Conservation (phyloP, 164 flowering plant genomes). For the Houttuynia cordata region DNA sequence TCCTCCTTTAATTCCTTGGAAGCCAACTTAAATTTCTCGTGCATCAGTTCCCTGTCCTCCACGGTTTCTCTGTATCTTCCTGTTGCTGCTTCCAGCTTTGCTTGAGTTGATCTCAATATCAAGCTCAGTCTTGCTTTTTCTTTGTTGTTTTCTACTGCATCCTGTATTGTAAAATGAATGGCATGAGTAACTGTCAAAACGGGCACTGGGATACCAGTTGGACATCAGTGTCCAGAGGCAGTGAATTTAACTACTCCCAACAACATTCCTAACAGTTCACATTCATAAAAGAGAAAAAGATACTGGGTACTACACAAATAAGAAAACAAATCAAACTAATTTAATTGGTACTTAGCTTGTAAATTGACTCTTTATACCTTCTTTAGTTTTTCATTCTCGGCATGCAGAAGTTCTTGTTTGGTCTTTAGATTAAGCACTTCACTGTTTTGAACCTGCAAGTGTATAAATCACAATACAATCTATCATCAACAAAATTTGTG, state of each 20-base stretch:
- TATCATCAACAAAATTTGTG: background rate
- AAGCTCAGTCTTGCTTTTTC: constrained; percentile 55
- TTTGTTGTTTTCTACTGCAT: constrained; percentile 14
- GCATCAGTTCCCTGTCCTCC: constrained; percentile 42
- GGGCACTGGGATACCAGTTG: background rate
- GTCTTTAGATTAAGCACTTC: too few relatives aligned
- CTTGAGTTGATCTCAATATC: constrained; percentile 55
- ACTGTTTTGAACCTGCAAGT: too few relatives aligned
- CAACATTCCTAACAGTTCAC: background rate
- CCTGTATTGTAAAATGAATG: constrained; percentile 21
- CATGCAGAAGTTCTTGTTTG: too few relatives aligned
- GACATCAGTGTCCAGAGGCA: background rate
- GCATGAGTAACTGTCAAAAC: background rate
- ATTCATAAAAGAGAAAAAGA: background rate
- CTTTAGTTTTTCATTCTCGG: too few relatives aligned
- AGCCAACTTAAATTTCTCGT: constrained; percentile 48
- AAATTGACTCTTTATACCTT: too few relatives aligned
- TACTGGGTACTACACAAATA: too few relatives aligned
- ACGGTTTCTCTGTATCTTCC: constrained; percentile 36
- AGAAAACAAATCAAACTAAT: too few relatives aligned
- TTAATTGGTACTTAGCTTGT: too few relatives aligned
- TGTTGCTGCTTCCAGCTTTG: constrained; percentile 47
- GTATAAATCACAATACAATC: too few relatives aligned
- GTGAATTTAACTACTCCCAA: background rate
- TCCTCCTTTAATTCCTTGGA: constrained; percentile 40